phyloP scores from a whole-genome alignment of 176 grass and related monocot species.

The Carex scoparia region DNA sequence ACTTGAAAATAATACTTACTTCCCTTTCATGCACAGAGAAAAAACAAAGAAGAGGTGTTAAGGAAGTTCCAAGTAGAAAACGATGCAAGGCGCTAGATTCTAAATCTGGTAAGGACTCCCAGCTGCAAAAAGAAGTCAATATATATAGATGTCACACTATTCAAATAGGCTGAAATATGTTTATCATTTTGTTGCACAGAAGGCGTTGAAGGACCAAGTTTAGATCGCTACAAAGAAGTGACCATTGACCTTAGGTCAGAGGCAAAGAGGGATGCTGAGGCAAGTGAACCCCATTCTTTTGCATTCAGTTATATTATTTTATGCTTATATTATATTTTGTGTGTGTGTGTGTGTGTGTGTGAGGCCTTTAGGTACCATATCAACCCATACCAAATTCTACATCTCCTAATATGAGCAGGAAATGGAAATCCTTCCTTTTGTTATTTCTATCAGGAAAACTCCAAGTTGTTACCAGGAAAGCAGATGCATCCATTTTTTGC shows the following conservation, averaged over 20 bases:
- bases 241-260: constrained; percentile 58
- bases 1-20: background rate
- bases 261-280: constrained; percentile 61
- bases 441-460: constrained; percentile 62
- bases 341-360: no score
- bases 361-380: background rate
- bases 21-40: constrained; percentile 33
- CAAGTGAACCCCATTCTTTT: constrained; percentile 6
- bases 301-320: background rate
- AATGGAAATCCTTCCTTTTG: background rate
- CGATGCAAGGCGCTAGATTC: constrained; percentile 43
- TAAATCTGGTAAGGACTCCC: constrained; percentile 33
- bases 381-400: background rate
- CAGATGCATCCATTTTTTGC: constrained; percentile 81
- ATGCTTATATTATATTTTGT: no score
- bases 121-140: background rate
- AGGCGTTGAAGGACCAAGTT: constrained; percentile 25
- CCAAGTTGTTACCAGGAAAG: constrained; percentile 64
- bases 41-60: constrained; percentile 46
- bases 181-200: constrained; percentile 5
- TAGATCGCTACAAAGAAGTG: constrained; percentile 19
- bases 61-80: constrained; percentile 43
- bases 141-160: background rate
- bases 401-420: background rate
- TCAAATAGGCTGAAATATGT: background rate